Conservation (phyloP, 352 stramenopile species). For the Phytophthora constricta region DNA sequence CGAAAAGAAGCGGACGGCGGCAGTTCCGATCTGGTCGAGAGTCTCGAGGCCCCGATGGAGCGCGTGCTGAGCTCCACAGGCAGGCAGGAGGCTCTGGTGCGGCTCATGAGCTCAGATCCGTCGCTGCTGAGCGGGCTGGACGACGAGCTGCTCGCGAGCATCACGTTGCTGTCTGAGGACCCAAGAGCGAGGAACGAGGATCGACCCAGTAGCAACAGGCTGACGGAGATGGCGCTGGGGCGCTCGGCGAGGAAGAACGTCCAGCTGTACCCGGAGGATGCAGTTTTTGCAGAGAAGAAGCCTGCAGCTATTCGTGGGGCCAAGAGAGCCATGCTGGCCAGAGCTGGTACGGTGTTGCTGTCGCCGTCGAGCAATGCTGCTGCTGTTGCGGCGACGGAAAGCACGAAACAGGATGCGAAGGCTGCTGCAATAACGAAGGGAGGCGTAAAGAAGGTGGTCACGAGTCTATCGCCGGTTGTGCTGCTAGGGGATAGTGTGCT, state of each 20-base stretch:
- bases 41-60: constrained; percentile 33
- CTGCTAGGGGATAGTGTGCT: constrained; percentile 40
- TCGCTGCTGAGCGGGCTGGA: constrained; percentile 49
- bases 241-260: constrained; percentile 21
- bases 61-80: constrained; percentile 36
- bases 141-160: constrained; percentile 42
- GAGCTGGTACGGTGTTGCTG: constrained; percentile 29
- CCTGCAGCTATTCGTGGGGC: constrained; percentile 1
- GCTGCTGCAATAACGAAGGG: not conserved
- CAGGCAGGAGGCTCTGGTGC: constrained; percentile 57
- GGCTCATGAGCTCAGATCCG: constrained; percentile 53
- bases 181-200: constrained; percentile 5
- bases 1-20: not conserved
- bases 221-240: not conserved
- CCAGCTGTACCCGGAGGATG: constrained; percentile 36
- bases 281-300: constrained; percentile 17
- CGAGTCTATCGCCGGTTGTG: constrained; percentile 22
- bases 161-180: constrained; percentile 38
- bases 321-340: constrained; percentile 7
- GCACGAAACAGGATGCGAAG: constrained; percentile 21
- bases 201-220: not conserved
- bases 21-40: too few species aligned
- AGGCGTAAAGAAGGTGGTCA: not conserved
- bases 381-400: constrained; percentile 12
- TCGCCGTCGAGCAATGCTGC: constrained; percentile 34